Conservation (phyloP, 306 rosid species). For the Acacia confusa region DNA sequence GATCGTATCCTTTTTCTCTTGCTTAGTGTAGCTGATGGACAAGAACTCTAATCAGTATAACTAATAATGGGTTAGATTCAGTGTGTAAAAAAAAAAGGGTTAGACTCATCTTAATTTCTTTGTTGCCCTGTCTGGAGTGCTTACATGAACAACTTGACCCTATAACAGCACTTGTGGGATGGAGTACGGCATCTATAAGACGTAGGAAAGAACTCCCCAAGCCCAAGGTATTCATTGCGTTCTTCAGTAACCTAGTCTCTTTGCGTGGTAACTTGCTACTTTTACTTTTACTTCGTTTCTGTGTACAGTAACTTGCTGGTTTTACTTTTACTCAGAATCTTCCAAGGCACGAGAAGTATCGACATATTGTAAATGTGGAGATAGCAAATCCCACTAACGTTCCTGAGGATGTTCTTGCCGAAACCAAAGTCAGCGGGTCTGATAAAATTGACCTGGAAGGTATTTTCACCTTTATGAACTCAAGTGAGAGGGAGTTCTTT, state of each 20-base stretch:
- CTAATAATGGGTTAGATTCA: background rate
- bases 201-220: conserved; percentile 73
- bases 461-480: conserved; percentile 26
- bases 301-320: conserved; percentile 24
- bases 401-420: conserved; percentile 36
- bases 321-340: conserved; percentile 43
- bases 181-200: conserved; percentile 93
- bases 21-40: background rate
- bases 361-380: conserved; percentile 65
- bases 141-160: conserved; percentile 52
- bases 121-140: background rate
- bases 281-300: conserved; percentile 14
- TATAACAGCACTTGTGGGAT: conserved; percentile 78
- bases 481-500: background rate
- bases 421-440: conserved; percentile 37
- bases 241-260: conserved; percentile 10
- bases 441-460: conserved; percentile 63
- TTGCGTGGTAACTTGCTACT: conserved; percentile 24
- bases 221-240: conserved; percentile 70
- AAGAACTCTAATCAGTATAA: background rate
- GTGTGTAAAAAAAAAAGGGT: background rate
- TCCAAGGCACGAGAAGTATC: conserved; percentile 56
- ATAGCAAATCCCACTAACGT: conserved; percentile 31
- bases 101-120: background rate
- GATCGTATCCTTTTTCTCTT: conserved; percentile 74